Evolutionary conservation across 306 rosid species (phyloP).

Genomic region (Rosa rugosa): DNA sequence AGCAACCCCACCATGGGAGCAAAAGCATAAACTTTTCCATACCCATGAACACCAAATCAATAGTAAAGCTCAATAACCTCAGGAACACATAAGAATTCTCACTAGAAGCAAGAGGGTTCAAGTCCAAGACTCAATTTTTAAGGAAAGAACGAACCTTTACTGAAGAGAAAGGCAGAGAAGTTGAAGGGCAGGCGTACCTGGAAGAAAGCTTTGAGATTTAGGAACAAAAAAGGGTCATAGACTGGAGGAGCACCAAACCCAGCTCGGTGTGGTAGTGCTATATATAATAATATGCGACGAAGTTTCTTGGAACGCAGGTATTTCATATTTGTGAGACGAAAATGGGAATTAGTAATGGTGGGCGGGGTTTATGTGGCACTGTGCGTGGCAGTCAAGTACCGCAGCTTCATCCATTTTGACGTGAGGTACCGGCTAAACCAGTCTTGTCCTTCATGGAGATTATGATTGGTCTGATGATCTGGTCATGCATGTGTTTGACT

Average conservation of each 20-base stretch:
- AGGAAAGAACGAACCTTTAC: conserved; percentile 19
- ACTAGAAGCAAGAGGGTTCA: neutral
- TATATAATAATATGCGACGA: neutral
- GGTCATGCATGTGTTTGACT: too few relatives aligned
- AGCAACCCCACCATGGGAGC: neutral
- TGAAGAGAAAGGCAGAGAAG: neutral
- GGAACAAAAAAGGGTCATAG: neutral
- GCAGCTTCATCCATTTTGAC: too few relatives aligned
- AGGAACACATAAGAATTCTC: neutral
- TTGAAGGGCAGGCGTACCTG: conserved; percentile 7
- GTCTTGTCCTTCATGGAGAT: too few relatives aligned
- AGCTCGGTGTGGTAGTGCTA: neutral
- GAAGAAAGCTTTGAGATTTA: conserved; percentile 1
- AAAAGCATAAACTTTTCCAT: neutral
- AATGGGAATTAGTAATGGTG: too few relatives aligned
- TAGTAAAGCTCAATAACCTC: conserved; percentile 13
- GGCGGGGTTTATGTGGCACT: too few relatives aligned
- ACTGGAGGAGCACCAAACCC: neutral
- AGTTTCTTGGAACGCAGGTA: too few relatives aligned
- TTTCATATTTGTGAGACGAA: too few relatives aligned
- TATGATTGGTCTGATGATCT: too few relatives aligned
- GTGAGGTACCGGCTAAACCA: too few relatives aligned
- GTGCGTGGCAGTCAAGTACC: too few relatives aligned
- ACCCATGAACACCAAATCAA: neutral
- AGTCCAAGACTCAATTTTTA: neutral